These are phyloP conservation scores for Tricholoma hemisulphureum DNA, from an alignment of 768 basidiomycete genomes.

Conservation along the genomic window DNA sequence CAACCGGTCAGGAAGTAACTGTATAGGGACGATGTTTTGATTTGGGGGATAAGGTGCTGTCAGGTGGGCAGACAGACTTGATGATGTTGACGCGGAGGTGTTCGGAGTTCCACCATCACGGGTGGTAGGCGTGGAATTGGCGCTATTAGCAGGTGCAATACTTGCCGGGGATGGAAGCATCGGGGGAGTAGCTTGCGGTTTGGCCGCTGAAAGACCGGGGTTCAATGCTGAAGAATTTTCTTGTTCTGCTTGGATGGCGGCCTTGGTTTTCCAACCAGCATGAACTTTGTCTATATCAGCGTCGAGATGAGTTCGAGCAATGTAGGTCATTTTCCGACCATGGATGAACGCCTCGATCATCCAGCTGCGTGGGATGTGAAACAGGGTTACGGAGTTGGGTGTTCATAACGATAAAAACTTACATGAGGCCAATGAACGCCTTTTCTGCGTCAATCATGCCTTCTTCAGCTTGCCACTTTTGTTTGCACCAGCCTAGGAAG, in stretches of 20 bases:
- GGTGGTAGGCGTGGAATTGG: slow-evolving; percentile 74
- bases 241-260: slow-evolving; percentile 40
- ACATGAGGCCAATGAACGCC: slow-evolving; percentile 81
- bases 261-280: slow-evolving; percentile 35
- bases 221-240: slow-evolving; percentile 27
- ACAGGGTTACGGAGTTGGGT: slow-evolving; percentile 20
- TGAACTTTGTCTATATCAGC: slow-evolving; percentile 38
- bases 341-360: slow-evolving; percentile 81
- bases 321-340: slow-evolving; percentile 36
- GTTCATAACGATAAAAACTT: slow-evolving; percentile 39
- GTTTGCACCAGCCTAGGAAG: slow-evolving; percentile 71
- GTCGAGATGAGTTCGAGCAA: slow-evolving; percentile 36
- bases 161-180: slow-evolving; percentile 82
- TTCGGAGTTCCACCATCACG: slow-evolving; percentile 57
- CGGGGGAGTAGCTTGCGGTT: slow-evolving; percentile 52
- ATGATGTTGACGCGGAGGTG: slow-evolving; percentile 31
- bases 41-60: slow-evolving; percentile 29
- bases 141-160: slow-evolving; percentile 63
- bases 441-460: slow-evolving; percentile 50
- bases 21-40: slow-evolving; percentile 34
- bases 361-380: slow-evolving; percentile 47
- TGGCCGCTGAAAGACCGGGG: slow-evolving; percentile 31
- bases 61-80: slow-evolving; percentile 31
- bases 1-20: slow-evolving; percentile 39
- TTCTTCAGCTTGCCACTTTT: slow-evolving; percentile 60